Base-by-base conservation (phyloP, 345 rosid species). In the Eucalyptus globulus region DNA sequence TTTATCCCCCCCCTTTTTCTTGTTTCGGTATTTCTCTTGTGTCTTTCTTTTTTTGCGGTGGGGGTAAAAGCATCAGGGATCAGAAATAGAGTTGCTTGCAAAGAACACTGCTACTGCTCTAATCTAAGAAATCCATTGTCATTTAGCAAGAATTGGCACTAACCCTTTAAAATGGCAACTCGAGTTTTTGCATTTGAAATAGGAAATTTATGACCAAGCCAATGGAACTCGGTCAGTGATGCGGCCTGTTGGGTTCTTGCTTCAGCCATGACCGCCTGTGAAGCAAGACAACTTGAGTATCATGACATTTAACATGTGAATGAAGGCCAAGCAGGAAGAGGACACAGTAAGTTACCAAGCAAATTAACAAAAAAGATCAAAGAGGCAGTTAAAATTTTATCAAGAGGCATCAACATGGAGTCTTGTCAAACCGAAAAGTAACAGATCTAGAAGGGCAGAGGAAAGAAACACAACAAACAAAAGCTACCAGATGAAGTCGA, bases 201-300 rank as follows among this genome's bases (percentile, higher is more conserved):
- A 22, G 99, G 99, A 93, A 94, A 97, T 90, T 92, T 95, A 92
- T 96, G 95, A 87, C 99, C 99, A 92, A 98, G 99, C 99, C 99
- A 98, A 72, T 93, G 93, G 89, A 98, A 95, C 94, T 98, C 99
- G 19, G 99, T 98, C 94, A 98, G 91, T 27, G 99, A 97, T 89
- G 99, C 98, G 86, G 99, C 99, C 91, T 98, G 99, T 90, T 98
- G 99, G 88, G 99, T 95, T 93, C 99, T 97, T 87, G 98, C 99
- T 93, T 97, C 99, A 29, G 97, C 97, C 97, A 97, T 95, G 89
- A 92, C 99, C 92, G 97, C 99, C 99, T 98, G 92, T 89, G 87
- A 91, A 90, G 37, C 80, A 89, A 53, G 44, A 72, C 65, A 67
- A 49, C 29, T 62, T 27, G 37, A 49, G 40, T 29, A 34, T 87